These are phyloP conservation scores for Oryza brachyantha DNA, from an alignment of 176 grass and related monocot genomes.

Conservation along the genomic window DNA sequence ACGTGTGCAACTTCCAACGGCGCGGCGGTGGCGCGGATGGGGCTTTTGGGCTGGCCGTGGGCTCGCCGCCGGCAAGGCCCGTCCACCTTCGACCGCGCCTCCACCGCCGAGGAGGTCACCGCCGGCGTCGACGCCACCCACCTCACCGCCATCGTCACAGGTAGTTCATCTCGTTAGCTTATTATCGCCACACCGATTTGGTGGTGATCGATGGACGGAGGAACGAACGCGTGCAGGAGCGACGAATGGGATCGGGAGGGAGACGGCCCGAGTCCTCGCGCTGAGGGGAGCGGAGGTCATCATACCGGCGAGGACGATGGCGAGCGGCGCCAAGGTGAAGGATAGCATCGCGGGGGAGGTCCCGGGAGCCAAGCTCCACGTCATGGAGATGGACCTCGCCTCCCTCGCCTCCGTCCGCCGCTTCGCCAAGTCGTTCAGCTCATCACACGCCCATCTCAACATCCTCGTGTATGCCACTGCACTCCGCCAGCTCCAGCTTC, in stretches of 20 bases:
- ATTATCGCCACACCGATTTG: neutral
- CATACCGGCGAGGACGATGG: conserved; percentile 65
- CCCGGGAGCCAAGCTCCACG: conserved; percentile 45
- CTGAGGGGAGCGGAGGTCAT: conserved; percentile 75
- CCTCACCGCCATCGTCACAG: conserved; percentile 86
- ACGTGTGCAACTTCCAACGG: neutral
- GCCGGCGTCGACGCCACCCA: conserved; percentile 64
- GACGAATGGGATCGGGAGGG: conserved; percentile 86
- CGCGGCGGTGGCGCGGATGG: conserved; percentile 28
- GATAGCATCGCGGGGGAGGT: conserved; percentile 64
- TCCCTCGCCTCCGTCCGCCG: conserved; percentile 61
- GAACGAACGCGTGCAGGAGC: conserved; percentile 36
- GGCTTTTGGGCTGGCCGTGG: conserved; percentile 53
- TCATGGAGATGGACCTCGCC: conserved; percentile 87
- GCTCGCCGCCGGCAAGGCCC: conserved; percentile 22
- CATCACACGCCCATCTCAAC: conserved; percentile 60
- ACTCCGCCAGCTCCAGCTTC: neutral
- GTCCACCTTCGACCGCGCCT: conserved; percentile 50
- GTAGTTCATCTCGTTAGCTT: too few relatives aligned
- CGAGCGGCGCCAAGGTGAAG: conserved; percentile 62
- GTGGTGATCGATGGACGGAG: too few relatives aligned
- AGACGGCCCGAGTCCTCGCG: conserved; percentile 76
- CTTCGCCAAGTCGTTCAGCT: conserved; percentile 53
- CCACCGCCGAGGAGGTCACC: conserved; percentile 79
- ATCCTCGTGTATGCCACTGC: conserved; percentile 60